Conservation (phyloP, 163 green algal species). For the Chlamydomonas reinhardtii region DNA sequence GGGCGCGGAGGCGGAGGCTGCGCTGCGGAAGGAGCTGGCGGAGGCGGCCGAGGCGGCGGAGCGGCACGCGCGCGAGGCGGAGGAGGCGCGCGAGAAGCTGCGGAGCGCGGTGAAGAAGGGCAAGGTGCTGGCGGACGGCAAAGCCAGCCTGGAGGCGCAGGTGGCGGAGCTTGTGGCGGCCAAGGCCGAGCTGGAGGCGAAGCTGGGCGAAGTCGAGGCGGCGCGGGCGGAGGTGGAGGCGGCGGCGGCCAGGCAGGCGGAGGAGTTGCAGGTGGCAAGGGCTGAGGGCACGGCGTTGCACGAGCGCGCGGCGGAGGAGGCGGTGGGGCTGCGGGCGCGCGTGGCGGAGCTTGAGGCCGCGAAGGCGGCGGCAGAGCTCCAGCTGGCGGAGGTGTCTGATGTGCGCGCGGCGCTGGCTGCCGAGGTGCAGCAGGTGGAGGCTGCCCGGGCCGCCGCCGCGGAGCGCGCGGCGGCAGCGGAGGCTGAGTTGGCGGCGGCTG, state of each 20-base stretch:
- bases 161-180: not conserved
- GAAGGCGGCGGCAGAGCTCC: not conserved
- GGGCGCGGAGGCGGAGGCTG: not conserved
- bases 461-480: not conserved
- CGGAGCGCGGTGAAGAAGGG: conserved; percentile 50
- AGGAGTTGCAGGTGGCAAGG: not conserved
- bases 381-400: not conserved
- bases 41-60: conserved; percentile 19
- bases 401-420: not conserved
- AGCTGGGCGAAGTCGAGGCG: not conserved
- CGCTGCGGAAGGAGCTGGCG: conserved; percentile 8
- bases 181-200: not conserved
- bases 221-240: not conserved
- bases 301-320: not conserved
- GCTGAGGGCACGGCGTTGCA: too few species aligned
- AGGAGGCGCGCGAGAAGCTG: conserved; percentile 48
- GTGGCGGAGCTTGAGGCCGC: not conserved
- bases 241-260: not conserved
- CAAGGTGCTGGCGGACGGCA: conserved; percentile 33
- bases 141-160: conserved; percentile 8
- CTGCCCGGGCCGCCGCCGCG: too few species aligned
- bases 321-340: not conserved
- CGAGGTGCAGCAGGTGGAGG: not conserved
- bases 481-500: not conserved
- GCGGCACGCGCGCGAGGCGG: conserved; percentile 4